Conservation (phyloP, 495 filamentous ascomycete genomes). For the Thermothielavioides terrestris region DNA sequence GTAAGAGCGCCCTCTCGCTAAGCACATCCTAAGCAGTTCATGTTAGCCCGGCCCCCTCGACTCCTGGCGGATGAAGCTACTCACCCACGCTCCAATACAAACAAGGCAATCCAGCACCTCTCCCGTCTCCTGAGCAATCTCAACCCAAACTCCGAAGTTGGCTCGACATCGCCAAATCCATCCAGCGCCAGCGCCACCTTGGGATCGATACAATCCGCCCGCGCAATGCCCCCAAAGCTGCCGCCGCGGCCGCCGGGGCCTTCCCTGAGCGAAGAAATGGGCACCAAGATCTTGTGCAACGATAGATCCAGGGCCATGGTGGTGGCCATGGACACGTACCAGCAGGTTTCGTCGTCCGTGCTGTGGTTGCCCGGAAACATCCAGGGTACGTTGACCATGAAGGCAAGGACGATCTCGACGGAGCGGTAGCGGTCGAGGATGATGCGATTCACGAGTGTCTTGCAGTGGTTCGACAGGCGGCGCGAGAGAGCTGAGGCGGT, state of each 20-base stretch:
- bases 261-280: conserved; percentile 43
- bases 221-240: conserved; percentile 37
- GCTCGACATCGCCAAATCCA: conserved; percentile 55
- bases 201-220: conserved; percentile 58
- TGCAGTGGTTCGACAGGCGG: conserved; percentile 54
- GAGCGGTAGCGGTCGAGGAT: conserved; percentile 52
- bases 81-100: conserved; percentile 54
- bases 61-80: neutral
- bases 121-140: conserved; percentile 56
- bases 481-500: conserved; percentile 53
- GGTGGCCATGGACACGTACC: conserved; percentile 59
- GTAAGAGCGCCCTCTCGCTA: conserved; percentile 60
- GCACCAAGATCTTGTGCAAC: conserved; percentile 57
- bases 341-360: conserved; percentile 64
- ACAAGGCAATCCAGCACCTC: conserved; percentile 61
- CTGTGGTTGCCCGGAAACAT: conserved; percentile 59
- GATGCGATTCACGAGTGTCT: conserved; percentile 51
- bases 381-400: conserved; percentile 73
- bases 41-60: neutral
- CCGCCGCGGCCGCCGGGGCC: conserved; percentile 21
- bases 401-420: conserved; percentile 63
- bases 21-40: conserved; percentile 49
- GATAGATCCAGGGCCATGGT: conserved; percentile 61
- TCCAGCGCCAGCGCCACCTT: conserved; percentile 57
- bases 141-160: conserved; percentile 48